phyloP scores from a whole-genome alignment of 2,329 filamentous ascomycete genomes.

The Exutisphaerella laricina region DNA sequence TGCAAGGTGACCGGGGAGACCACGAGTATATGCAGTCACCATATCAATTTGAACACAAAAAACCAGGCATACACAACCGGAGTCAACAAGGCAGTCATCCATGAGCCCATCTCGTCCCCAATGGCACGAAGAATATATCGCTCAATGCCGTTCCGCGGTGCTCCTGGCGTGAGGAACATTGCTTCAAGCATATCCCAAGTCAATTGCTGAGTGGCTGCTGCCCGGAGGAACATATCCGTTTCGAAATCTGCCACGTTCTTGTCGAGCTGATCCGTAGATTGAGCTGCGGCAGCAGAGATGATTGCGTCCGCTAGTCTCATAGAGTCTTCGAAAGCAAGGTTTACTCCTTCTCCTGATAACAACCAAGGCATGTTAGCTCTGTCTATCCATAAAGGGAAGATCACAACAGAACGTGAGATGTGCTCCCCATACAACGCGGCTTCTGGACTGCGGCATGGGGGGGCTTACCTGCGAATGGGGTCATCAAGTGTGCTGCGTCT shows the following conservation, averaged over 20 bases:
- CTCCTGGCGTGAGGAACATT: constrained; percentile 46
- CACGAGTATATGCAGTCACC: no score
- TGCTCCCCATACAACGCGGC: no score
- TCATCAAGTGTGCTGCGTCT: constrained; percentile 19
- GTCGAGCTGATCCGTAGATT: constrained; percentile 24
- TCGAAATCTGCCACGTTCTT: constrained; percentile 32
- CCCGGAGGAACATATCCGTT: constrained; percentile 35
- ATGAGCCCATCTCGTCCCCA: constrained; percentile 19
- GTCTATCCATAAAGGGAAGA: no score
- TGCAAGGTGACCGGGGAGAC: no score
- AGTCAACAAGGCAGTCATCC: constrained; percentile 16
- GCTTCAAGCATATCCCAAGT: constrained; percentile 43
- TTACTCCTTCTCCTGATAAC: constrained; percentile 19
- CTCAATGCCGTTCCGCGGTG: constrained; percentile 43
- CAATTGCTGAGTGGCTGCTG: constrained; percentile 31
- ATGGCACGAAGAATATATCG: constrained; percentile 27
- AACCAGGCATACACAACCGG: constrained; percentile 29
- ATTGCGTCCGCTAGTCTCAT: constrained; percentile 33
- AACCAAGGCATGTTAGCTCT: no score
- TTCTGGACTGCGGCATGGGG: no score
- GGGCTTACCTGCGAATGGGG: constrained; percentile 22
- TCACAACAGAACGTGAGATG: no score
- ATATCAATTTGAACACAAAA: constrained; percentile 29
- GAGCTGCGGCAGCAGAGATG: constrained; percentile 20
- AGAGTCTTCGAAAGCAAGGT: constrained; percentile 16